Evolutionary conservation across 257 asterid species (phyloP).

Genomic region (Capsicum chinense): DNA sequence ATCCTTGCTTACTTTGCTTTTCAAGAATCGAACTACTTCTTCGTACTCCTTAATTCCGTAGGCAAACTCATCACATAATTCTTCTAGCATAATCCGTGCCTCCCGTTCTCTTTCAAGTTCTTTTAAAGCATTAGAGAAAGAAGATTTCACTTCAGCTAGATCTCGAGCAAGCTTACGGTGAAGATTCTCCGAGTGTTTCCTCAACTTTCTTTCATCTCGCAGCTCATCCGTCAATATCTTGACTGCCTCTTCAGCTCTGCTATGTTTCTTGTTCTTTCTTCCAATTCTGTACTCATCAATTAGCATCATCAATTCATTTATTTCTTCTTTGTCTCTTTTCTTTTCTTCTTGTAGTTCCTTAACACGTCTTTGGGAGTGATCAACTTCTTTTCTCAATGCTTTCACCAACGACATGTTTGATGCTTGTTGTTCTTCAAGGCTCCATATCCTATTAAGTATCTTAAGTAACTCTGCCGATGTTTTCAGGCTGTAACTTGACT

Average conservation of each 20-base stretch:
- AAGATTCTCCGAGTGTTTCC: constrained; percentile 61
- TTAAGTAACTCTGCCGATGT: constrained; percentile 80
- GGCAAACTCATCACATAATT: constrained; percentile 90
- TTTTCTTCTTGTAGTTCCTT: constrained; percentile 62
- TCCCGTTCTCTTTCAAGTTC: constrained; percentile 68
- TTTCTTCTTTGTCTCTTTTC: constrained; percentile 54
- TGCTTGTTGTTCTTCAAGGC: constrained; percentile 80
- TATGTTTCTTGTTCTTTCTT: constrained; percentile 47
- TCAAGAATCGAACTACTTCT: constrained; percentile 56
- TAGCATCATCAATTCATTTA: constrained; percentile 49
- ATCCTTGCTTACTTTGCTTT: constrained; percentile 49
- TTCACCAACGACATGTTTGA: constrained; percentile 63
- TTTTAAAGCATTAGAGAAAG: constrained; percentile 48
- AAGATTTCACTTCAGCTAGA: constrained; percentile 56
- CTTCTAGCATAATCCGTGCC: constrained; percentile 65
- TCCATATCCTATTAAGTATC: constrained; percentile 87
- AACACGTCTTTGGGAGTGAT: constrained; percentile 49
- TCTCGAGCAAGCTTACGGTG: constrained; percentile 59
- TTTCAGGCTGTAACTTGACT: constrained; percentile 60
- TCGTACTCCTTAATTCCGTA: constrained; percentile 72
- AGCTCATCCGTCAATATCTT: constrained; percentile 51
- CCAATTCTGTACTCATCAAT: constrained; percentile 46
- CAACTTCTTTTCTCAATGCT: constrained; percentile 63
- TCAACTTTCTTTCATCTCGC: constrained; percentile 59
- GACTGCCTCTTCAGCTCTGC: constrained; percentile 44